Base-by-base conservation (phyloP, 2,329 filamentous ascomycete species). In the Phoma sp. region DNA sequence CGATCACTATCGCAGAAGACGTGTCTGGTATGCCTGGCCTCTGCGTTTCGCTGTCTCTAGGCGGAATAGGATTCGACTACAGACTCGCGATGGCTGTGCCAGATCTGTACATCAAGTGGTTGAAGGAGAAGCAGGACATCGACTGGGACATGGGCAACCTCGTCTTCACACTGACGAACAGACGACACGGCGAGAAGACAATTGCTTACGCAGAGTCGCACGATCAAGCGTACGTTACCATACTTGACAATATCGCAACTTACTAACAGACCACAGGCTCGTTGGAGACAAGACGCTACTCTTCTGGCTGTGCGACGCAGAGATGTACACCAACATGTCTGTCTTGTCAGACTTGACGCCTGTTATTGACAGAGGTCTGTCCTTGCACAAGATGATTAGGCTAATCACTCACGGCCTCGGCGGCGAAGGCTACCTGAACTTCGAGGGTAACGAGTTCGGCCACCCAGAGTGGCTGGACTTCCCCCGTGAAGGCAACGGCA, bases 381-480 rank as follows among this genome's bases (percentile, higher is more conserved):
- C 91, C 4, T 80, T 99, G 30, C 95, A 99, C 83, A 99, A 99
- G 81, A 89, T 99, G 89, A 97, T 99, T 68, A 90, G 95, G 12
- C 85, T 99, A 14, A 80, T 99, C 60, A 98, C 95, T 1, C 93
- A 99, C 73, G 85, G 83, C 34, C 84, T 99, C 14, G 95, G 95
- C 54, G 95, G 95, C 49, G 95, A 99, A 77, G 95, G 93, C 32
- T 99, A 96, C 72, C 89, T 99, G 47, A 99, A 98, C 80, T 99
- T 99, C 67, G 93, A 97, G 78, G 95, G 95, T 57, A 99, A 99
- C 76, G 95, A 99, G 76, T 99, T 99, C 70, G 95, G 95, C 0
- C 95, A 99, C 73, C 95, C 95, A 0, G 95, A 99, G 77, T 99
- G 95, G 95, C 89, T 99, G 32, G 95, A 99, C 75, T 99, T 99